Evolutionary conservation across 352 stramenopile species (phyloP).

Genomic region (Aphanomyces euteiches): DNA sequence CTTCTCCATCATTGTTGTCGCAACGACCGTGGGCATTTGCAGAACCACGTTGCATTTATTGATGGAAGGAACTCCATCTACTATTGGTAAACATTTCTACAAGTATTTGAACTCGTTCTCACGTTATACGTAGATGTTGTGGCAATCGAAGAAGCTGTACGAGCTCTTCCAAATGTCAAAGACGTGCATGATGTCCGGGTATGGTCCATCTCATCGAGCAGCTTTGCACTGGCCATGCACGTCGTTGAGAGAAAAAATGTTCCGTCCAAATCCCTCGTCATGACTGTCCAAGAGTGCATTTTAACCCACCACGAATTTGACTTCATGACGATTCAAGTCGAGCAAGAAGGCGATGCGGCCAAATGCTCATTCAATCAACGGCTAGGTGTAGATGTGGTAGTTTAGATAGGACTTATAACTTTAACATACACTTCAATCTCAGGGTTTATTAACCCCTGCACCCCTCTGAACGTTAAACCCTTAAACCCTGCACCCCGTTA

Average conservation of each 20-base stretch:
- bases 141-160: constrained; percentile 46
- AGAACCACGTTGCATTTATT: constrained; percentile 89
- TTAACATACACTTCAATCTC: too few relatives aligned
- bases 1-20: constrained; percentile 94
- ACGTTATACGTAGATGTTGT: constrained; percentile 43
- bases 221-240: constrained; percentile 91
- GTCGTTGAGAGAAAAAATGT: constrained; percentile 30
- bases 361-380: constrained; percentile 24
- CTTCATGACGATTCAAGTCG: constrained; percentile 22
- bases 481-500: too few relatives aligned
- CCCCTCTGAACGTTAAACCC: too few relatives aligned
- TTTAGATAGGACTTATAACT: not conserved
- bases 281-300: constrained; percentile 4
- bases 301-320: constrained; percentile 25
- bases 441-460: too few relatives aligned
- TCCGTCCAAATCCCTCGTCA: not conserved
- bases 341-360: not conserved
- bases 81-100: constrained; percentile 10
- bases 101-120: too few relatives aligned
- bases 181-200: constrained; percentile 98
- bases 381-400: constrained; percentile 8
- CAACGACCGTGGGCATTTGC: constrained; percentile 91
- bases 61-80: constrained; percentile 89
- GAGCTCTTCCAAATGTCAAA: constrained; percentile 68
- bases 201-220: constrained; percentile 92